Evolutionary conservation across 345 rosid species (phyloP), one percentile per base, ranked within the genome.

Genomic region (Murraya koenigii): DNA sequence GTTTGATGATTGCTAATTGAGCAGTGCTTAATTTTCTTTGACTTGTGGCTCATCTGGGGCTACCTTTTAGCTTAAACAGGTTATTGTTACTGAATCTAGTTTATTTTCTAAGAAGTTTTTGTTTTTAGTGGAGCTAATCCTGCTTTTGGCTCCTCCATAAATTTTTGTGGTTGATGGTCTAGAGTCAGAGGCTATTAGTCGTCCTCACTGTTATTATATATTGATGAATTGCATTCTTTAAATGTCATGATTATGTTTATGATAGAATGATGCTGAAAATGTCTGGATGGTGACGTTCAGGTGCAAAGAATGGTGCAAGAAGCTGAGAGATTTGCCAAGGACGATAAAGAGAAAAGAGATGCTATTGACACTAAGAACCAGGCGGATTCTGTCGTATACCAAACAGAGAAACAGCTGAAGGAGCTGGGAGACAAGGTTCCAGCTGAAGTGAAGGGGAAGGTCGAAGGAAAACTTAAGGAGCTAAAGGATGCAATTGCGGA

Each of bases 291-390:
- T 49, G 70, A 70, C 71, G 60, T 78, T 44, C 81, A 95, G 99
- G 99, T 95, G 38, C 89, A 89, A 9, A 85, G 88, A 79, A 95
- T 95, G 99, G 98, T 95, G 20, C 87, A 80, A 10, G 98, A 95
- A 63, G 98, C 98, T 4, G 98, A 95, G 86, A 93, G 77, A 77
- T 95, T 92, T 69, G 84, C 98, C 0, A 89, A 89, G 86, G 98
- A 95, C 76, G 99, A 95, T 84, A 95, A 90, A 84, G 95, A 95
- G 85, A 95, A 88, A 89, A 89, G 99, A 82, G 99, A 95, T 10
- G 91, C 98, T 3, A 93, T 95, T n/a, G 99, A 95, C 89, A 95
- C 99, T 23, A 95, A 95, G 90, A 93, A 95, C 85, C 99, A 95
- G 67, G 98, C 99, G 1, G 98, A 93, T 75, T 95, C 99, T 0